Conservation (phyloP, 179 eudicot species). For the Drosera spatulata region DNA sequence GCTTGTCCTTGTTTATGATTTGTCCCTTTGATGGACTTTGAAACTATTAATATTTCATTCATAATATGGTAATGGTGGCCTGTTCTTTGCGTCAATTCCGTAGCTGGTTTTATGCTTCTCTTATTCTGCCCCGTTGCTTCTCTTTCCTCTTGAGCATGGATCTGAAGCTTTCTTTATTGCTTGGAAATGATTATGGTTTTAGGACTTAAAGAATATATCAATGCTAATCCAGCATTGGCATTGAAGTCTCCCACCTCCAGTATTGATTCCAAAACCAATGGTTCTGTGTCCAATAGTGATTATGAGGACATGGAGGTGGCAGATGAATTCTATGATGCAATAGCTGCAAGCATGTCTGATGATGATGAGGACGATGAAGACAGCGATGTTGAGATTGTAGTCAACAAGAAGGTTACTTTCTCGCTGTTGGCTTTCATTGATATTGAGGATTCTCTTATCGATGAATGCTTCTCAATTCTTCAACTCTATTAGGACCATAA, state of each 20-base stretch:
- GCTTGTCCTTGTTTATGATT: background rate
- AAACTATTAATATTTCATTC: too few relatives aligned
- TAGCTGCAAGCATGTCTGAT: conserved; percentile 55
- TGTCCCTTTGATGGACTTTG: too few relatives aligned
- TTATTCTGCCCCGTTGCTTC: background rate
- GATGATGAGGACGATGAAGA: conserved; percentile 46
- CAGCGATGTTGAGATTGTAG: conserved; percentile 33
- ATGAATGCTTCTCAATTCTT: conserved; percentile 9
- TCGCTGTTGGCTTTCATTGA: conserved; percentile 1
- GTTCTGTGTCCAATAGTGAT: conserved; percentile 41
- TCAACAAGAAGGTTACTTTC: conserved; percentile 43
- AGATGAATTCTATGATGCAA: conserved; percentile 92
- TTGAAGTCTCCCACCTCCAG: conserved; percentile 23
- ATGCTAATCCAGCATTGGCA: conserved; percentile 63
- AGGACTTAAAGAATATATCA: conserved; percentile 91
- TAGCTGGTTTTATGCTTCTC: background rate
- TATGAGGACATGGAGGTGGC: conserved; percentile 35
- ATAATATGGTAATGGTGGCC: too few relatives aligned
- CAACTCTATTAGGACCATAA: conserved; percentile 36
- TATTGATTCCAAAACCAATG: conserved; percentile 32
- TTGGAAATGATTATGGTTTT: conserved; percentile 4
- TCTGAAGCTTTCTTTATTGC: background rate
- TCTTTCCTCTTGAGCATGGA: background rate
- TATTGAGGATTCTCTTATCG: background rate
- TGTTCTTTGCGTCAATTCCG: background rate